Evolutionary conservation across 164 flowering plant species (phyloP).

Genomic region (Vitis riparia): DNA sequence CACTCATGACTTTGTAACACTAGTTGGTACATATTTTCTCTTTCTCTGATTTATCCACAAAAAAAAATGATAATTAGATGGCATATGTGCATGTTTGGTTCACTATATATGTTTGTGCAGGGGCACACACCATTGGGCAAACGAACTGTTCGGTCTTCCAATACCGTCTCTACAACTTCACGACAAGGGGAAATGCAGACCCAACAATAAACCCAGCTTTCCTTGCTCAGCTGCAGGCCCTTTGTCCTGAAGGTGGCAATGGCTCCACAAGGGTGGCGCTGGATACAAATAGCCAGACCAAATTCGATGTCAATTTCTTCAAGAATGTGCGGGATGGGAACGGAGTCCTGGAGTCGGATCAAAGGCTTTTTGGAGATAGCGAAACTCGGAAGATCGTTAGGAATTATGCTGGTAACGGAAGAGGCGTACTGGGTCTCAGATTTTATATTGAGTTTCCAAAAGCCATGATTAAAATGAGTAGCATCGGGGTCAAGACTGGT

Average conservation of each 20-base stretch:
- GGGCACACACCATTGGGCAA: constrained; percentile 80
- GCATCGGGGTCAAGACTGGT: constrained; percentile 68
- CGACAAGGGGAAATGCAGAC: constrained; percentile 62
- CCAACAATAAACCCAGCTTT: constrained; percentile 52
- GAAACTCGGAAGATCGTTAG: constrained; percentile 40
- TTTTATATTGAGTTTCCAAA: constrained; percentile 51
- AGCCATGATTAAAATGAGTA: constrained; percentile 76
- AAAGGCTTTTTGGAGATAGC: constrained; percentile 65
- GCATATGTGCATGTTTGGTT: constrained; percentile 9
- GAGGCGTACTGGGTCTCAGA: constrained; percentile 62
- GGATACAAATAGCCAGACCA: constrained; percentile 50
- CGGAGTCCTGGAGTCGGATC: constrained; percentile 75
- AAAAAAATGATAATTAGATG: constrained; percentile 8
- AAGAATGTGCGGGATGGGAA: constrained; percentile 60
- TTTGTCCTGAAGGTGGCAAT: constrained; percentile 56
- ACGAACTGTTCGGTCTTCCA: constrained; percentile 57
- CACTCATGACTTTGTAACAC: constrained; percentile 70
- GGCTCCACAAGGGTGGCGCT: constrained; percentile 52
- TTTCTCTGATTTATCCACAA: constrained; percentile 4
- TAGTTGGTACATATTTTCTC: constrained; percentile 48
- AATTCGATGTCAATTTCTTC: constrained; percentile 62
- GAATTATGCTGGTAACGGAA: constrained; percentile 52
- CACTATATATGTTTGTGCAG: constrained; percentile 57
- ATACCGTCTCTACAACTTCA: constrained; percentile 74
- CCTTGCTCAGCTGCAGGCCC: constrained; percentile 35